Conservation (phyloP, 495 filamentous ascomycete species). For the Penicillium bovifimosum region DNA sequence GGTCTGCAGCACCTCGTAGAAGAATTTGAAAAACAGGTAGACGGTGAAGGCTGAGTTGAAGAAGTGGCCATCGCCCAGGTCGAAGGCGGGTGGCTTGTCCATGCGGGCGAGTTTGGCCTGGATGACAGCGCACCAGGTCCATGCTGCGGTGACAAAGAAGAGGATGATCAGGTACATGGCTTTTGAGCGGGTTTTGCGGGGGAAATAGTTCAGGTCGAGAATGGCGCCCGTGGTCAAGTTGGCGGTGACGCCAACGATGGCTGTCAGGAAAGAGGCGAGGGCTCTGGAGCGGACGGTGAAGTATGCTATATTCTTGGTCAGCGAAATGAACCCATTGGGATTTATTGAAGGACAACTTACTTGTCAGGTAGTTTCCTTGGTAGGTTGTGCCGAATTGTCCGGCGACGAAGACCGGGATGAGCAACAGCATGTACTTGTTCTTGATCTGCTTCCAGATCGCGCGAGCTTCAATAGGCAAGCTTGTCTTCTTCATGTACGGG, state of each 20-base stretch:
- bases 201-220: conserved; percentile 36
- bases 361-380: conserved; percentile 51
- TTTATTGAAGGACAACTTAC: neutral
- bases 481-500: conserved; percentile 38
- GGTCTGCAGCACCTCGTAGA: conserved; percentile 45
- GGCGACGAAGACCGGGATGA: conserved; percentile 51
- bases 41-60: conserved; percentile 21
- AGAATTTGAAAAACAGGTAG: conserved; percentile 20
- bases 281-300: conserved; percentile 53
- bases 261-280: conserved; percentile 44
- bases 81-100: conserved; percentile 13
- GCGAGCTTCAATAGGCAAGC: conserved; percentile 36
- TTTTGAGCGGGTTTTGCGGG: conserved; percentile 14
- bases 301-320: conserved; percentile 34
- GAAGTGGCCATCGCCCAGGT: conserved; percentile 17
- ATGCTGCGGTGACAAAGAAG: conserved; percentile 15
- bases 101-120: conserved; percentile 16
- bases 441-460: conserved; percentile 44
- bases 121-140: conserved; percentile 14
- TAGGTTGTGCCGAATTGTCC: conserved; percentile 53
- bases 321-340: neutral
- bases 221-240: conserved; percentile 46
- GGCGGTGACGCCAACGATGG: conserved; percentile 40
- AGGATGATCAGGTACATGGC: conserved; percentile 12
- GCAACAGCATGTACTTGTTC: conserved; percentile 44